These are phyloP conservation scores for Myxozyma sirexii DNA, from an alignment of 805 yeast species.

Conservation along the genomic window DNA sequence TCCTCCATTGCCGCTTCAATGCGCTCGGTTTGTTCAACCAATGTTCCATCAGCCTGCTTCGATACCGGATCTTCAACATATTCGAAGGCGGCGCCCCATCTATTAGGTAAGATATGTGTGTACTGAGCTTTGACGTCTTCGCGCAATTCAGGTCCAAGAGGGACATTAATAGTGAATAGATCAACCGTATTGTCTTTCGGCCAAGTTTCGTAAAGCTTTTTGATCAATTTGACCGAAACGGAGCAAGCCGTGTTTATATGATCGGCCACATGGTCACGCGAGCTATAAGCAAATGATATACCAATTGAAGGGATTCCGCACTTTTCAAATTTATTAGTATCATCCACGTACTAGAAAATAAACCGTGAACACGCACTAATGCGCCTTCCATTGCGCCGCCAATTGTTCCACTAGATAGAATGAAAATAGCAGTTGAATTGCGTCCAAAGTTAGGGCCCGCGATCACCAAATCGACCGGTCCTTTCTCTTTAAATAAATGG, in stretches of 20 bases:
- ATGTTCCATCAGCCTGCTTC: constrained; percentile 14
- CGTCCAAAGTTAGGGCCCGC: constrained; percentile 97
- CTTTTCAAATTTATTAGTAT: background rate
- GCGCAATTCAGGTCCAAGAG: constrained; percentile 60
- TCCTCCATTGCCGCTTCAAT: constrained; percentile 51
- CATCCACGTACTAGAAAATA: background rate
- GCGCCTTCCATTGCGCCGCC: constrained; percentile 97
- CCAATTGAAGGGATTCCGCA: constrained; percentile 68
- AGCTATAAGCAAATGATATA: constrained; percentile 77
- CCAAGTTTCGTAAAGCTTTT: constrained; percentile 65
- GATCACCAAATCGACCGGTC: constrained; percentile 78
- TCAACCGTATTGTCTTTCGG: constrained; percentile 54
- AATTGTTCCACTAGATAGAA: constrained; percentile 89
- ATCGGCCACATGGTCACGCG: constrained; percentile 52
- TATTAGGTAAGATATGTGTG: constrained; percentile 79
- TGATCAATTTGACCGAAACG: constrained; percentile 64
- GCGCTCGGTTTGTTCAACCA: constrained; percentile 23
- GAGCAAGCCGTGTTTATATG: constrained; percentile 66
- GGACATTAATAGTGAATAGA: constrained; percentile 81
- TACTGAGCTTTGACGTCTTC: constrained; percentile 65
- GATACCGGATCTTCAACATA: constrained; percentile 35
- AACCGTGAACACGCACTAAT: constrained; percentile 45
- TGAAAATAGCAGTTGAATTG: constrained; percentile 85
- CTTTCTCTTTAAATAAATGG: constrained; percentile 55
- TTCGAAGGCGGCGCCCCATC: constrained; percentile 72